Percentiles rank a stretch among this genome's conserved stretches.
phyloP scores from a whole-genome alignment of 257 asterid genomes.

The Fraxinus anomala region DNA sequence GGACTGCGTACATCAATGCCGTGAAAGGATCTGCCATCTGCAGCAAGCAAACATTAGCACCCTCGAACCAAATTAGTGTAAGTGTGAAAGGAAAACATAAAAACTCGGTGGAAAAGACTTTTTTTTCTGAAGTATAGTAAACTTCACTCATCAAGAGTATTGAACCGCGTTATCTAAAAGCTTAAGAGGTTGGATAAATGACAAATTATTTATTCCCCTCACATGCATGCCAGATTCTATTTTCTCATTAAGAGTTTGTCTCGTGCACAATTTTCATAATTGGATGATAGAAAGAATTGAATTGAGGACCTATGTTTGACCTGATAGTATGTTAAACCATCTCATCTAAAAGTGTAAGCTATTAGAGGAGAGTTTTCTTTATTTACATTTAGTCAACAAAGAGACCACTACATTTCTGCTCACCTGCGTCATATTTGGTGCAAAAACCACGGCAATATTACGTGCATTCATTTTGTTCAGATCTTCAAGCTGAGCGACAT shows the following conservation, averaged over 20 bases:
- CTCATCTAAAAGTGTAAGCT: background rate
- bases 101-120: background rate
- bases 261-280: background rate
- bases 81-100: background rate
- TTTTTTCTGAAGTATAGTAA: background rate
- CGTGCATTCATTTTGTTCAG: slow-evolving; percentile 88
- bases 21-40: slow-evolving; percentile 83
- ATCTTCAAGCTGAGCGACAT: slow-evolving; percentile 77
- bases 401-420: slow-evolving; percentile 17
- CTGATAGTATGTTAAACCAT: background rate
- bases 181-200: background rate
- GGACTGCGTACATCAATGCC: slow-evolving; percentile 71
- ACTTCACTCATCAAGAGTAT: background rate
- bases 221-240: background rate
- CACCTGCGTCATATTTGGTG: slow-evolving; percentile 95
- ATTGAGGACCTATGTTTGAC: background rate
- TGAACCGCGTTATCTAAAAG: background rate
- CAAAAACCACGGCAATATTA: slow-evolving; percentile 86
- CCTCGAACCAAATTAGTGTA: background rate
- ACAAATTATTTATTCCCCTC: background rate
- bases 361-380: no score
- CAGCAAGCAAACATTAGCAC: slow-evolving; percentile 19
- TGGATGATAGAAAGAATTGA: background rate
- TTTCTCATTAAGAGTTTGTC: background rate
- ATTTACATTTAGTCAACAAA: background rate